A percentile compares a stretch with the other conserved stretches of the same genome.
Conservation (phyloP, 176 grass and related monocot species). For the Ensete glaucum region DNA sequence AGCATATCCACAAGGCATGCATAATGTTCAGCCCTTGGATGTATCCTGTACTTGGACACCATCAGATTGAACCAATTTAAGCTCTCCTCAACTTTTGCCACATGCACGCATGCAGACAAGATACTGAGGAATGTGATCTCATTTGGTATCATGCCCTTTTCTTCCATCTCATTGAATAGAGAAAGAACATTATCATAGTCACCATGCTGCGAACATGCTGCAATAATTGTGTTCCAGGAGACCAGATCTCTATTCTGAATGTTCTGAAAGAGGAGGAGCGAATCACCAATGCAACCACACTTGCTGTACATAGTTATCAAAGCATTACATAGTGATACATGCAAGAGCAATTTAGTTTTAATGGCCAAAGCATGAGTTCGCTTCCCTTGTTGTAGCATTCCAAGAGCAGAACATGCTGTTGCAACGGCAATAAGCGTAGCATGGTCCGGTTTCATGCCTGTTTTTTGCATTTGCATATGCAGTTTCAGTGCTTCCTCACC, state of each 20-base stretch:
- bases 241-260: slow-evolving; percentile 40
- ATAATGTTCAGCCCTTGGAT: slow-evolving; percentile 64
- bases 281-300: slow-evolving; percentile 61
- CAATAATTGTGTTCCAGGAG: slow-evolving; percentile 80
- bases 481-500: slow-evolving; percentile 63
- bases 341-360: slow-evolving; percentile 65
- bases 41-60: slow-evolving; percentile 43
- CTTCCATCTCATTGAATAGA: slow-evolving; percentile 66
- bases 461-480: slow-evolving; percentile 45
- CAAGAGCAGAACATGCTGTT: slow-evolving; percentile 67
- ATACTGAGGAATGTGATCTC: slow-evolving; percentile 65
- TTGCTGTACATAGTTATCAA: slow-evolving; percentile 93
- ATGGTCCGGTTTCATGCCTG: slow-evolving; percentile 61
- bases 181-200: slow-evolving; percentile 50
- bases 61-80: slow-evolving; percentile 72
- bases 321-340: slow-evolving; percentile 53
- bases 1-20: slow-evolving; percentile 80
- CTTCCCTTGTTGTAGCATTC: slow-evolving; percentile 65
- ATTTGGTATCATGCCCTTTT: slow-evolving; percentile 32
- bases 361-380: slow-evolving; percentile 50
- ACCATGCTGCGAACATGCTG: slow-evolving; percentile 75
- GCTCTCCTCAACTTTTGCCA: slow-evolving; percentile 54
- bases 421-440: slow-evolving; percentile 56
- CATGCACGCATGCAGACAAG: slow-evolving; percentile 71
- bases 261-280: slow-evolving; percentile 45